Conservation (phyloP, 441 rosid species). For the Populus tomentosa region DNA sequence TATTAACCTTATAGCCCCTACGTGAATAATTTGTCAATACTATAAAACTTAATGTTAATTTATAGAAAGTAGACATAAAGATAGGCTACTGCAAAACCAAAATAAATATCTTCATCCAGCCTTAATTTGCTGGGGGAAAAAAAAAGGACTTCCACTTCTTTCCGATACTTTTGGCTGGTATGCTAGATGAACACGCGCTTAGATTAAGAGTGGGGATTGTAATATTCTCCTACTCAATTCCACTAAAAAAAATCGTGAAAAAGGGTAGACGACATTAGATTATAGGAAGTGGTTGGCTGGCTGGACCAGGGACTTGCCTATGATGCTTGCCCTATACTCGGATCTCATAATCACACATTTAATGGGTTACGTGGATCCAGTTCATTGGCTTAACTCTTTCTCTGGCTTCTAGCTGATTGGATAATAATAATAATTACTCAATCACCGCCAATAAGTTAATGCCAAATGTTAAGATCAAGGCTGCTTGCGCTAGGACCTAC, state of each 20-base stretch:
- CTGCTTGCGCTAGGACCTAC: background rate
- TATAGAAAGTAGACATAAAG: no score
- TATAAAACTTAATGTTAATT: background rate
- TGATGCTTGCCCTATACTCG: background rate
- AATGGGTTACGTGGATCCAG: background rate
- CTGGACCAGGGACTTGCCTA: constrained; percentile 3
- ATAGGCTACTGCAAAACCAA: no score
- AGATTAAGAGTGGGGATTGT: constrained; percentile 3
- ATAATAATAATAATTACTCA: background rate
- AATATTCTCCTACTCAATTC: constrained; percentile 13
- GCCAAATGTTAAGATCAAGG: background rate
- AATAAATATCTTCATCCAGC: no score
- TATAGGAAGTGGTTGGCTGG: constrained; percentile 23
- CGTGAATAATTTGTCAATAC: background rate
- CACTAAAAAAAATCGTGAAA: constrained; percentile 8
- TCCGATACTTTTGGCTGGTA: background rate
- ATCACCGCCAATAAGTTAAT: background rate
- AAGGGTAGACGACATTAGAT: constrained; percentile 6
- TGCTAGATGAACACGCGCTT: background rate
- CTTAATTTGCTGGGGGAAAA: background rate
- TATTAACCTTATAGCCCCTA: no score
- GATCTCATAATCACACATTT: background rate
- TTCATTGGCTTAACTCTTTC: background rate
- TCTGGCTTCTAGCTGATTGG: background rate
- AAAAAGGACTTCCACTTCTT: background rate